A percentile compares a stretch with the other conserved stretches of the same genome.
Conservation (phyloP, 768 basidiomycete species). For the Mrakia frigida region DNA sequence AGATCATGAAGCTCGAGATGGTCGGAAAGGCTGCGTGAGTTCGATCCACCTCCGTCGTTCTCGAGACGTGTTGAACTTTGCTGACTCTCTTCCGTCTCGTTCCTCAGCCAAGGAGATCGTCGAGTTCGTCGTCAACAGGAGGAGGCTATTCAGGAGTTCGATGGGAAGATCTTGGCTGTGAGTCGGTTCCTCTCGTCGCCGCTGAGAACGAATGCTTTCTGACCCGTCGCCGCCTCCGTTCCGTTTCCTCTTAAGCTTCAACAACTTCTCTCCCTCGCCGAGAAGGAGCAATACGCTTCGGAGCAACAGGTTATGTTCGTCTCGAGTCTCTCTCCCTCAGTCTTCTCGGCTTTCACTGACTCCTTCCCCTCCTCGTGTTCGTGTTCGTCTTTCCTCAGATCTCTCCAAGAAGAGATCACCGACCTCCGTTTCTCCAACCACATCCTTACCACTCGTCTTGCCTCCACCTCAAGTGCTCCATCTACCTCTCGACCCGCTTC, state of each 20-base stretch:
- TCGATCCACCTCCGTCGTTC: not conserved
- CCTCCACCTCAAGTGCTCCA: not conserved
- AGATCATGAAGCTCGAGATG: slow-evolving; percentile 14
- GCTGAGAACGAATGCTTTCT: not conserved
- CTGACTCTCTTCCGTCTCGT: not conserved
- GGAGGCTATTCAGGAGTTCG: not conserved
- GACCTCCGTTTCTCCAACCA: not conserved
- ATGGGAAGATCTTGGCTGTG: slow-evolving; percentile 14
- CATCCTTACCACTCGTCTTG: slow-evolving; percentile 3
- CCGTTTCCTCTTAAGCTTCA: not conserved
- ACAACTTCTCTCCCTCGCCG: not conserved
- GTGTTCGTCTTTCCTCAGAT: not conserved
- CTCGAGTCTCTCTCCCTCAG: not conserved
- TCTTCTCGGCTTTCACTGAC: not conserved
- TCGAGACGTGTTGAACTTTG: not conserved
- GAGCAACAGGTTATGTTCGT: slow-evolving; percentile 7
- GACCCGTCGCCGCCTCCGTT: not conserved
- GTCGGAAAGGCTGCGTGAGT: slow-evolving; percentile 12
- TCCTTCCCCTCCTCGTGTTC: not conserved
- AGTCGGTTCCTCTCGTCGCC: not conserved
- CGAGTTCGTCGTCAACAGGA: slow-evolving; percentile 7
- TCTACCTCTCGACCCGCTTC: not conserved
- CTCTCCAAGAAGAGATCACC: slow-evolving; percentile 10
- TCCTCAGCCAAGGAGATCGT: not conserved
- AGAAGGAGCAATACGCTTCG: not conserved